Percentiles rank a stretch among this genome's conserved stretches.
Conservation (phyloP, 2,329 filamentous ascomycete genomes). For the Arthrocladium fulminans region DNA sequence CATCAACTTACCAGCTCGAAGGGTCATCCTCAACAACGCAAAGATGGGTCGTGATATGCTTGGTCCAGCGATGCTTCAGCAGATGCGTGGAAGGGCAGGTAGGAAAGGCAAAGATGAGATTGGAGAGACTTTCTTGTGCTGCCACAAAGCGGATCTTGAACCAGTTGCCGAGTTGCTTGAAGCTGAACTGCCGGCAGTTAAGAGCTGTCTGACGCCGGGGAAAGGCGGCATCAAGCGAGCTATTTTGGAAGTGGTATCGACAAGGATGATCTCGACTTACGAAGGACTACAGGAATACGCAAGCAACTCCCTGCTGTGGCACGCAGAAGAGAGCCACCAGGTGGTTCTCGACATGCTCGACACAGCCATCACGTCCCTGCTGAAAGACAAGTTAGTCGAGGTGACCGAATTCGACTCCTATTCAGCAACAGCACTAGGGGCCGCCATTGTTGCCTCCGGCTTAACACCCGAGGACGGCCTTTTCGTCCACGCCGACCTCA, state of each 20-base stretch:
- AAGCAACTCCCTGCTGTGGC: conserved; percentile 56
- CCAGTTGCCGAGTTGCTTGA: conserved; percentile 62
- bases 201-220: conserved; percentile 59
- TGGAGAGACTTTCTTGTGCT: conserved; percentile 70
- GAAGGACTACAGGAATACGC: conserved; percentile 61
- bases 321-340: conserved; percentile 42
- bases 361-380: conserved; percentile 51
- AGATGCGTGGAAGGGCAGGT: conserved; percentile 71
- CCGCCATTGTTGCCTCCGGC: conserved; percentile 62
- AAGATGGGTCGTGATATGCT: conserved; percentile 68
- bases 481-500: conserved; percentile 62
- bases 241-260: conserved; percentile 61
- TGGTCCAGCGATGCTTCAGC: conserved; percentile 69
- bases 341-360: conserved; percentile 48
- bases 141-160: conserved; percentile 58
- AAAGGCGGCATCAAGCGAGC: conserved; percentile 63
- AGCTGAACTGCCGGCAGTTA: conserved; percentile 60
- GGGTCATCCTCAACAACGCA: conserved; percentile 67
- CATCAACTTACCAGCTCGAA: conserved; percentile 64
- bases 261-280: conserved; percentile 56
- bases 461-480: conserved; percentile 66
- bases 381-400: conserved; percentile 47
- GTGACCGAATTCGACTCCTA: conserved; percentile 43
- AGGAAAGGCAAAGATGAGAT: conserved; percentile 70
- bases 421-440: conserved; percentile 56